Conservation (phyloP, 2,329 filamentous ascomycete genomes). For the Monosporascus sp. region DNA sequence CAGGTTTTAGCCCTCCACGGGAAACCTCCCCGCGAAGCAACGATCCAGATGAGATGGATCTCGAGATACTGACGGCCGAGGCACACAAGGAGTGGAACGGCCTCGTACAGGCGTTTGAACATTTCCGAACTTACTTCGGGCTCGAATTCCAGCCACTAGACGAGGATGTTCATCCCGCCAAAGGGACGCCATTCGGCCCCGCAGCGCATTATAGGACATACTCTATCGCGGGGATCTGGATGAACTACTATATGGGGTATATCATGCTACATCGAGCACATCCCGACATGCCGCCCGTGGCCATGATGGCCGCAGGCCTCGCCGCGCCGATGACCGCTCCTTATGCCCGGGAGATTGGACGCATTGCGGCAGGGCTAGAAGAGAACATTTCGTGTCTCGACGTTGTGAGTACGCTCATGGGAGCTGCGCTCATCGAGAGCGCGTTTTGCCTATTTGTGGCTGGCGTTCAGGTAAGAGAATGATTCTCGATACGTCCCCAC, state of each 20-base stretch:
- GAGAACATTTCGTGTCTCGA: conserved; percentile 46
- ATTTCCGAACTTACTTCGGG: conserved; percentile 61
- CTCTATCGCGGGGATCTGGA: conserved; percentile 82
- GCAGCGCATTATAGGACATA: conserved; percentile 79
- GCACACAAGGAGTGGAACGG: conserved; percentile 74
- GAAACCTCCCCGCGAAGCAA: conserved; percentile 37
- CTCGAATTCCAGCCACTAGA: conserved; percentile 71
- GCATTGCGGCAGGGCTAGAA: conserved; percentile 69
- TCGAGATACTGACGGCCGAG: conserved; percentile 59
- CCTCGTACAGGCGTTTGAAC: conserved; percentile 65
- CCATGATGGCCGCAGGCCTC: conserved; percentile 79
- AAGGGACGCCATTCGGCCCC: conserved; percentile 73
- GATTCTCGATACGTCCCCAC: background rate
- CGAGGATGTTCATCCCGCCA: conserved; percentile 56
- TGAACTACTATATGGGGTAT: conserved; percentile 77
- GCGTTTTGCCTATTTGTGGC: conserved; percentile 83
- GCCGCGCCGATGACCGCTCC: conserved; percentile 65
- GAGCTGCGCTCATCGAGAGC: conserved; percentile 76
- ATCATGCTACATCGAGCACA: conserved; percentile 80
- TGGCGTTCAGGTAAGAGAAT: conserved; percentile 57
- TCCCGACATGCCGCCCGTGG: conserved; percentile 84
- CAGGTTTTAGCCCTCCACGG: conserved; percentile 48
- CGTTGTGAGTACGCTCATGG: conserved; percentile 70
- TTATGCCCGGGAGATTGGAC: conserved; percentile 70
- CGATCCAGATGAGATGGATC: conserved; percentile 47